Base-by-base conservation (phyloP, 306 rosid species). In the Citrullus mucosospermus region DNA sequence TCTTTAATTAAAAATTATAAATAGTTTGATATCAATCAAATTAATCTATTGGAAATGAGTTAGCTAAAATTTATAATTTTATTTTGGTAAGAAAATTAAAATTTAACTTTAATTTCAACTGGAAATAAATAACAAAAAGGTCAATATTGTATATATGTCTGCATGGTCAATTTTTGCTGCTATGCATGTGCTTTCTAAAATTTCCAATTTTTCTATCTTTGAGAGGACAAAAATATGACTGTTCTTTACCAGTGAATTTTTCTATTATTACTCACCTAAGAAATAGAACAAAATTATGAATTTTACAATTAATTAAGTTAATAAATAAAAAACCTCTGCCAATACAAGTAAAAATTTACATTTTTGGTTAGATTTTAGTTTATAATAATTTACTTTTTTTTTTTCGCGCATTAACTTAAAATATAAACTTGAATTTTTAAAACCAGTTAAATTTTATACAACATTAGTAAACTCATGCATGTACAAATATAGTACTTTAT, bases 111-210 rank as follows among this genome's bases (percentile, higher is more conserved):
- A 28, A 28, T 65, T 65, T 36, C 14, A 16, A 34, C 1, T 36
- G 6, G 28, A 36, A 65, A 65, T 65, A 6, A 53, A 14, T 36
- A 68, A 41, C 2, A 41, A 67, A 67, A 18, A 4, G 17, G 75
- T n/a, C 5, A 25, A 39, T 16, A 0, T 66, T 48, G 54, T 53
- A 53, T 18, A 39, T n/a, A 68, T 20, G 44, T 51, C 18, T 73
- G 61, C 61, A 51, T 50, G 61, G 77, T 72, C 77, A 72, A 72
- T 7, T 48, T 50, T 72, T 72, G 58, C 77, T 72, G 77, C 77
- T 28, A 50, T 72, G 44, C 41, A 72, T 72, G 60, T 72, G 77
- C 41, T 50, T 46, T 43, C 3, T 68, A 41, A 68, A 43, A 39
- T 68, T 41, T 3, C 54, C 15, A 39, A 68, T n/a, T 38, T 48